Evolutionary conservation across 208 protist species (phyloP), one percentile per base, ranked within the genome.

Genomic region (Entamoeba dispar): DNA sequence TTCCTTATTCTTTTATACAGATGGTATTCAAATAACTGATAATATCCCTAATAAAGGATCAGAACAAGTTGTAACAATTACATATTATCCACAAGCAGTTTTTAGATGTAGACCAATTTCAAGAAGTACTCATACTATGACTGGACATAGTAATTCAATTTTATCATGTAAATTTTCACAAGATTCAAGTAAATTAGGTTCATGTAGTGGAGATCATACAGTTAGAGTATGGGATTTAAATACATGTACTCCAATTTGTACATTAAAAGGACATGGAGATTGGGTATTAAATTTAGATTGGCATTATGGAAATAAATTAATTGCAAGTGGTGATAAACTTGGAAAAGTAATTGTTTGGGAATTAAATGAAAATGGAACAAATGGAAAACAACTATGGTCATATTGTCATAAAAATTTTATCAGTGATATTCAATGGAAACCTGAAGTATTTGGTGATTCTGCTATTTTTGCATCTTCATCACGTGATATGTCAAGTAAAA

Each of bases 151-250:
- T 38, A 98, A 98, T 93, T 97, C 97, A 5, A 96, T 99, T 92
- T 95, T 98, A n/a, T 95, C 97, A 51, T 96, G 97, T 49, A 92
- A 94, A 49, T 99, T 99, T 94, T 98, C 96, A 5, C 98, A 98
- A 2, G 97, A 99, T 96, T 97, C 98, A 93, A 95, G 95, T 47
- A 94, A 96, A 10, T 94, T 99, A 4, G 98, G 97, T 8, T 98
- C 96, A 22, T 98, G 97, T 27, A 96, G 96, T 38, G 98, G 98
- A 34, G 98, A 99, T 95, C 96, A 95, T 52, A 98, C 97, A 57
- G 96, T 99, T 69, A 96, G 98, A 50, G 95, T 99, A 47, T 99
- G 98, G 98, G 98, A 99, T 95, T 95, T 99, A 49, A 92, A 96
- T 92, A 99, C 98, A 12, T 93, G 98, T 52, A 98, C 97, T 14